These are phyloP conservation scores for Candida fluviatilis DNA, from an alignment of 805 yeast species.

Conservation along the genomic window DNA sequence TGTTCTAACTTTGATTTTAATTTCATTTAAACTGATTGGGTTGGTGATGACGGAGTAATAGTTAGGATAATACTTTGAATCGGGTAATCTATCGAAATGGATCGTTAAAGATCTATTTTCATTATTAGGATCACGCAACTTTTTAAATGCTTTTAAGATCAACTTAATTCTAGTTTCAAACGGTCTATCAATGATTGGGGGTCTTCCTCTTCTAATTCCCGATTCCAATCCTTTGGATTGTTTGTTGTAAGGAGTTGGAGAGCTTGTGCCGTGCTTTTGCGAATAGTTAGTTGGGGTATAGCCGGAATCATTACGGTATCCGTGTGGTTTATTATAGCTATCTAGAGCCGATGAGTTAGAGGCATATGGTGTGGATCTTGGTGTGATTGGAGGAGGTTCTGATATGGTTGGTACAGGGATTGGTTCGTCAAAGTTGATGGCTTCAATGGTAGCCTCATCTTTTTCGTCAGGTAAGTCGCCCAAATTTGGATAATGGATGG, in stretches of 20 bases:
- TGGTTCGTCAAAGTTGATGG: constrained; percentile 8
- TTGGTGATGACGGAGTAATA: constrained; percentile 51
- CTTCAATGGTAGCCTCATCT: constrained; percentile 16
- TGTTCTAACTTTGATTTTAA: constrained; percentile 78
- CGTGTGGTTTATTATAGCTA: constrained; percentile 1
- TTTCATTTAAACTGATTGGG: constrained; percentile 68
- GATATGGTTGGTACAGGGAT: constrained; percentile 7
- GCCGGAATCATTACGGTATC: not conserved
- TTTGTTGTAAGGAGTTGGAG: constrained; percentile 2
- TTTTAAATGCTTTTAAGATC: constrained; percentile 75
- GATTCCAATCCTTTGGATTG: constrained; percentile 17
- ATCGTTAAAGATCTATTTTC: constrained; percentile 49
- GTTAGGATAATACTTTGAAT: constrained; percentile 48
- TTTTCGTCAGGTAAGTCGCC: constrained; percentile 64
- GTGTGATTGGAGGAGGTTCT: constrained; percentile 1
- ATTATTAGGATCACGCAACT: constrained; percentile 51
- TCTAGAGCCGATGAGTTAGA: not conserved
- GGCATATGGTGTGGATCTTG: constrained; percentile 1
- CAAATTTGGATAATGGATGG: constrained; percentile 54
- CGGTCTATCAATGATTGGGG: constrained; percentile 87
- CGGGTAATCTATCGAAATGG: constrained; percentile 81
- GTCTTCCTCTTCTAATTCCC: constrained; percentile 79
- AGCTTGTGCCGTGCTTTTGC: not conserved
- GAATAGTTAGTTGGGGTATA: constrained; percentile 1
- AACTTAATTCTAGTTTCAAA: constrained; percentile 90